phyloP scores from a whole-genome alignment of 768 basidiomycete genomes.

The Kwoniella bestiolae region DNA sequence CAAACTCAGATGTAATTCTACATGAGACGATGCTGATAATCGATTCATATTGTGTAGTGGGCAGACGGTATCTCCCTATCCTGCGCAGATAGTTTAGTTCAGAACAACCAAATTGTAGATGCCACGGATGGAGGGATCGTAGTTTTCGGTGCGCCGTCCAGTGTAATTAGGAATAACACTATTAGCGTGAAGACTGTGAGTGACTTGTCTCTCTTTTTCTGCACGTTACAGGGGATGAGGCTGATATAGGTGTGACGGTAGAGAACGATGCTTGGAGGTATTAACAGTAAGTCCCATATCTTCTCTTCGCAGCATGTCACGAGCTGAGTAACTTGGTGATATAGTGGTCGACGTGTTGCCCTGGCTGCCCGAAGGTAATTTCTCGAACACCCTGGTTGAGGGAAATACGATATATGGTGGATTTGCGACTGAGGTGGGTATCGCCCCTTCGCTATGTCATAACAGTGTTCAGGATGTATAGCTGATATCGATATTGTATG shows the following conservation, averaged over 20 bases:
- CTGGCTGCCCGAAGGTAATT: conserved; percentile 49
- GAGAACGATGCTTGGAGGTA: conserved; percentile 44
- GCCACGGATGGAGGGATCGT: conserved; percentile 52
- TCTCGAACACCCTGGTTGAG: conserved; percentile 37
- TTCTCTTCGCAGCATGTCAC: neutral
- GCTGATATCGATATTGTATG: neutral
- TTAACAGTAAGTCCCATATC: conserved; percentile 36
- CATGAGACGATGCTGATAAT: too few relatives aligned
- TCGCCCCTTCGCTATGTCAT: neutral
- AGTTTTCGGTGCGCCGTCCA: conserved; percentile 51
- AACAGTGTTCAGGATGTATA: neutral
- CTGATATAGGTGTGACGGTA: neutral
- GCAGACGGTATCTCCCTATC: conserved; percentile 56
- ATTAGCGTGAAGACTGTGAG: conserved; percentile 46
- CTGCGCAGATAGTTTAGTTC: conserved; percentile 46
- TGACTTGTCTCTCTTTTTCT: neutral
- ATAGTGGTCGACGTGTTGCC: conserved; percentile 50
- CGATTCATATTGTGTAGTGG: conserved; percentile 45
- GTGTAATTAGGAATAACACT: conserved; percentile 47
- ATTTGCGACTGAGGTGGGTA: conserved; percentile 42
- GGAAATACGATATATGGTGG: conserved; percentile 47
- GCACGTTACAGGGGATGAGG: neutral
- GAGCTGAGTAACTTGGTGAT: neutral
- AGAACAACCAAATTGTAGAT: conserved; percentile 52
- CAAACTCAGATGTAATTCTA: too few relatives aligned